Evolutionary conservation across 2,329 filamentous ascomycete species (phyloP).

Genomic region (Alternaria panax): DNA sequence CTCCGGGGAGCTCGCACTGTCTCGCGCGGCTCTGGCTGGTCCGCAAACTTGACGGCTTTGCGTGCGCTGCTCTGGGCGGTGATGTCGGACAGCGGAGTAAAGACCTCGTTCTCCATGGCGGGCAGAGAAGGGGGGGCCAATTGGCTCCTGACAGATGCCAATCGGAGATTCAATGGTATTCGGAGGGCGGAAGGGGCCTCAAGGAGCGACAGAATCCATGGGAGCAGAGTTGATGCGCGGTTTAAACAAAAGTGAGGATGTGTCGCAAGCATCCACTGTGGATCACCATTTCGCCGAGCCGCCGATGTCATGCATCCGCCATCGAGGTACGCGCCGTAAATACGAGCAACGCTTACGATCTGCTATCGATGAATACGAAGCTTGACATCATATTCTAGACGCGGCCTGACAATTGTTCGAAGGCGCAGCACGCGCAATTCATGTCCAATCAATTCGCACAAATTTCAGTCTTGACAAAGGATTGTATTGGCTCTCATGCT

Average conservation of each 20-base stretch:
- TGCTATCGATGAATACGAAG: not conserved
- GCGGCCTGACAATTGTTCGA: not conserved
- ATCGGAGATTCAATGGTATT: slow-evolving; percentile 1
- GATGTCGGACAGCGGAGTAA: slow-evolving; percentile 49
- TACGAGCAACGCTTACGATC: not conserved
- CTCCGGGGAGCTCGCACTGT: slow-evolving; percentile 11
- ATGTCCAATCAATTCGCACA: too few species aligned
- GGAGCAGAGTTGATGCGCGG: slow-evolving; percentile 16
- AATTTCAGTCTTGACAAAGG: slow-evolving; percentile 25
- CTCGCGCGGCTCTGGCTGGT: slow-evolving; percentile 31
- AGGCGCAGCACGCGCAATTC: not conserved
- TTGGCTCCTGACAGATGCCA: not conserved
- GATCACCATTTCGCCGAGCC: slow-evolving; percentile 32
- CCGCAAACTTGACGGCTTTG: slow-evolving; percentile 27
- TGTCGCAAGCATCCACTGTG: slow-evolving; percentile 18
- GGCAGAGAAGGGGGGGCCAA: slow-evolving; percentile 1
- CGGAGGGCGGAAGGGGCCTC: slow-evolving; percentile 13
- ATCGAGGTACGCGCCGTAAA: slow-evolving; percentile 21
- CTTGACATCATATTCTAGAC: not conserved
- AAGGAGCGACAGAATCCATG: slow-evolving; percentile 34
- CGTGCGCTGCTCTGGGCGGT: slow-evolving; percentile 44
- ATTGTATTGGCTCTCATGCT: slow-evolving; percentile 48
- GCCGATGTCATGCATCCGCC: slow-evolving; percentile 27
- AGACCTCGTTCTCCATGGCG: slow-evolving; percentile 49
- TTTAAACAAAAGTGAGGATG: slow-evolving; percentile 14